phyloP scores from a whole-genome alignment of 23 red algal genomes.

The Gracilaria domingensis region DNA sequence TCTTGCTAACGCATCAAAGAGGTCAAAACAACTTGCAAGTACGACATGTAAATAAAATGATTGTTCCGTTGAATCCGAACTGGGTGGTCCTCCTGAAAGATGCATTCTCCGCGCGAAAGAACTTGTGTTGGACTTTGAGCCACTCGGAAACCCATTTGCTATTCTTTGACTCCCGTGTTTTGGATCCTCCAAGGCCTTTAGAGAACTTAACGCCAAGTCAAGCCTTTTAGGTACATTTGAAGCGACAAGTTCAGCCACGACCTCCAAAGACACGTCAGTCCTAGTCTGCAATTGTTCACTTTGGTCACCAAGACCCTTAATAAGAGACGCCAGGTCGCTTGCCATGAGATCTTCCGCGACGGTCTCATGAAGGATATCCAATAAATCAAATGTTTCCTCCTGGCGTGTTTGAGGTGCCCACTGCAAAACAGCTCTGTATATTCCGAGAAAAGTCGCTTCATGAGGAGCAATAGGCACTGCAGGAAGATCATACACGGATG shows the following conservation, averaged over 20 bases:
- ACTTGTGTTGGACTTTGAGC: constrained; percentile 30
- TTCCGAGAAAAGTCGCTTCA: constrained; percentile 72
- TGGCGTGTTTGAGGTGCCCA: constrained; percentile 71
- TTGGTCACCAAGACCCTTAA: constrained; percentile 79
- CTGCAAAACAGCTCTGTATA: constrained; percentile 69
- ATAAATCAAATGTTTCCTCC: constrained; percentile 75
- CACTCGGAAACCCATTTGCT: constrained; percentile 60
- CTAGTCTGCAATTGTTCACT: constrained; percentile 44
- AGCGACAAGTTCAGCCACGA: constrained; percentile 62
- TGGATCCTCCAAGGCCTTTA: constrained; percentile 47
- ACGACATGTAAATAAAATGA: constrained; percentile 84
- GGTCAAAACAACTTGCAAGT: constrained; percentile 82
- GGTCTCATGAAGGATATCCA: constrained; percentile 61
- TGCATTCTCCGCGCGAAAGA: constrained; percentile 62
- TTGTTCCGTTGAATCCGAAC: constrained; percentile 37
- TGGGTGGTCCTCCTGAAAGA: not conserved
- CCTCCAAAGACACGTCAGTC: constrained; percentile 56
- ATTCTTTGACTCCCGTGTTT: constrained; percentile 51
- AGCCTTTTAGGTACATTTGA: constrained; percentile 36
- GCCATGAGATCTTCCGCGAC: constrained; percentile 70
- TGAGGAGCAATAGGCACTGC: constrained; percentile 39
- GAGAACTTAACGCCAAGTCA: constrained; percentile 57
- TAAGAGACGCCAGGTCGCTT: constrained; percentile 54
- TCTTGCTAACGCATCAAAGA: constrained; percentile 60
- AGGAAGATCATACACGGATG: constrained; percentile 57